Evolutionary conservation across 257 asterid genomes (phyloP).

Genomic region (Solanum bulbocastanum): DNA sequence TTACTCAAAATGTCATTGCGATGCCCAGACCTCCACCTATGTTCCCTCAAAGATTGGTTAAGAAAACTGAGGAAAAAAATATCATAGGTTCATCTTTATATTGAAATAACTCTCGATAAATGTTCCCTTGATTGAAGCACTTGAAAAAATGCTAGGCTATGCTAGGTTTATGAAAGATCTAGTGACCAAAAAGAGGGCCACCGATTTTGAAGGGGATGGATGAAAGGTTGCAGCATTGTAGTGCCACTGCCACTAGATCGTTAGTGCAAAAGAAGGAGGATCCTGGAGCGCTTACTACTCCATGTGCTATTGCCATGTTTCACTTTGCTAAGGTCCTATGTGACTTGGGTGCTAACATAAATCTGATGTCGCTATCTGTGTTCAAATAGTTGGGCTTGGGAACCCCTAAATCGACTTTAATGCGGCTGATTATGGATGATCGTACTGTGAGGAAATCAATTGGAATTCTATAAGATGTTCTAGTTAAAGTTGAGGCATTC

Average conservation of each 20-base stretch:
- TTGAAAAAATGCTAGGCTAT: background rate
- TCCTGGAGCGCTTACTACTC: background rate
- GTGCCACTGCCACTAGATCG: background rate
- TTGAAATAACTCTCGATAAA: background rate
- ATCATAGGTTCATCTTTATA: background rate
- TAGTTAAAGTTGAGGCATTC: too few species aligned
- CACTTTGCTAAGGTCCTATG: too few species aligned
- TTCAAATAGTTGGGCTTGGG: too few species aligned
- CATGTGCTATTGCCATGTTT: too few species aligned
- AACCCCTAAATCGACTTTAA: too few species aligned
- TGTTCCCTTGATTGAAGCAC: too few species aligned
- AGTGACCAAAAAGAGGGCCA: background rate
- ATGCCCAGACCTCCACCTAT: background rate
- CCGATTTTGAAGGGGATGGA: background rate
- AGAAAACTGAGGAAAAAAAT: background rate
- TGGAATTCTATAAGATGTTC: too few species aligned
- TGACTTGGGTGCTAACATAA: too few species aligned
- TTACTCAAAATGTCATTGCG: background rate
- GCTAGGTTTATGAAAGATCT: background rate
- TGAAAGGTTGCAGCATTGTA: background rate
- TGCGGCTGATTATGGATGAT: too few species aligned
- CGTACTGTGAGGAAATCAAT: too few species aligned
- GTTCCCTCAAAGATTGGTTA: background rate
- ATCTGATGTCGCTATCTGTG: too few species aligned
- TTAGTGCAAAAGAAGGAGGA: background rate